phyloP scores from a whole-genome alignment of 805 yeast species.

The Ogataea henricii region DNA sequence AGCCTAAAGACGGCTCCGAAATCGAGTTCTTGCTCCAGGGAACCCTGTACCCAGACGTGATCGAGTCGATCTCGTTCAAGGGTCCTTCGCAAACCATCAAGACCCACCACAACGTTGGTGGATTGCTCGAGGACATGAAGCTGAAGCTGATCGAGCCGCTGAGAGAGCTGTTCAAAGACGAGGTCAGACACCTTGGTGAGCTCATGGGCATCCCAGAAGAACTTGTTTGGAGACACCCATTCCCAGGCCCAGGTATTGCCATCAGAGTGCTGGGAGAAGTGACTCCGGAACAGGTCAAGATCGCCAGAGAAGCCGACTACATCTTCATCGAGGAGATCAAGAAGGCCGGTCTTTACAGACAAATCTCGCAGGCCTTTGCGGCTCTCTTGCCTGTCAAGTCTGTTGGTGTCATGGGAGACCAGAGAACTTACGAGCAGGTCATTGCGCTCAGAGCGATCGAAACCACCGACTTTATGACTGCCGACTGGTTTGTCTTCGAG shows the following conservation, averaged over 20 bases:
- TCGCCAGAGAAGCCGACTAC: conserved; percentile 96
- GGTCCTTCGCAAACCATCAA: conserved; percentile 99
- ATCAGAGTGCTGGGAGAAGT: conserved; percentile 98
- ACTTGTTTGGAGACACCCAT: conserved; percentile 99
- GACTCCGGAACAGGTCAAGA: conserved; percentile 86
- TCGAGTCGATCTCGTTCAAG: conserved; percentile 97
- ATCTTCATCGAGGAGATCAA: conserved; percentile 96
- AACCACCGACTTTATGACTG: conserved; percentile 98
- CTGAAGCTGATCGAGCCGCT: conserved; percentile 97
- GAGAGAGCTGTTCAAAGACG: conserved; percentile 98
- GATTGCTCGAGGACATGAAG: conserved; percentile 96
- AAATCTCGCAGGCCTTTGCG: conserved; percentile 98
- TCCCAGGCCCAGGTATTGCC: conserved; percentile 99
- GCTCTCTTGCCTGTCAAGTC: conserved; percentile 95
- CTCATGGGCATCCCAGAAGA: conserved; percentile 94
- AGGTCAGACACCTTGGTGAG: conserved; percentile 95
- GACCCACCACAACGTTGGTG: conserved; percentile 99
- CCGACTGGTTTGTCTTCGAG: conserved; percentile 97
- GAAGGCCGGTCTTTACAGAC: conserved; percentile 86
- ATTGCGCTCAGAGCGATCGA: conserved; percentile 98
- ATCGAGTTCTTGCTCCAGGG: conserved; percentile 95
- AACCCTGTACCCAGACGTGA: conserved; percentile 96
- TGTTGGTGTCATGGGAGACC: conserved; percentile 99
- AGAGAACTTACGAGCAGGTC: conserved; percentile 98
- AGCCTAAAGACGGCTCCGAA: conserved; percentile 85